Base-by-base conservation (phyloP, 2,329 filamentous ascomycete species). In the Epichloe coenophiala region DNA sequence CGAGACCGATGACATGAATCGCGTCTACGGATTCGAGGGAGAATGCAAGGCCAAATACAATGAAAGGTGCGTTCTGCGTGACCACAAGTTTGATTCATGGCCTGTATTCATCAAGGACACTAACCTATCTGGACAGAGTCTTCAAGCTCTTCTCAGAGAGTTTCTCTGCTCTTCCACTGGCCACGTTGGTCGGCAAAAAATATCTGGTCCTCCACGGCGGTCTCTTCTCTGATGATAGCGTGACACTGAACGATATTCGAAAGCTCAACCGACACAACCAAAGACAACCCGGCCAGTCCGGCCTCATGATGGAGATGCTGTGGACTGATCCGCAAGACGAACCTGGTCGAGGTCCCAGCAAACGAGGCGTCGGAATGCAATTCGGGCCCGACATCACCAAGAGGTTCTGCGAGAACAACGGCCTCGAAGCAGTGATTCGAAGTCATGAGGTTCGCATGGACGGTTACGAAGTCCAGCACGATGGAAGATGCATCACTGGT, bases 241-340 rank as follows among this genome's bases (percentile, higher is more conserved):
- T 91, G 56, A 90, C 87, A 1, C 72, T 98, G 48, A 88, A 97
- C 58, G 91, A 98, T 63, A 94, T 98, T 58, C 81, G 93, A 58
- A 94, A 95, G 70, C 74, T 97, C 52, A 84, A 97, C 69, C 78
- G 91, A 57, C 90, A 96, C 70, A 82, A 80, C 65, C 93, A 97
- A 69, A 79, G 88, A 54, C 91, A 97, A 62, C 91, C 93, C 3
- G 93, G 93, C 35, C 93, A 98, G 67, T 73, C 86, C 46, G 93
- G 93, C 13, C 72, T 98, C 60, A 98, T 98, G 93, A 98, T 98
- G 93, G 93, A 98, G 70, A 98, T 98, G 93, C 78, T 98, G 45
- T 98, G 93, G 93, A 97, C 93, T 1, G 93, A 98, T 64, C 93
- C 93, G 3, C 93, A 98, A 66, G 77, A 86, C 0, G 76, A 82